Conservation (phyloP, 106 monocot genomes). For the Apostasia ramifera region DNA sequence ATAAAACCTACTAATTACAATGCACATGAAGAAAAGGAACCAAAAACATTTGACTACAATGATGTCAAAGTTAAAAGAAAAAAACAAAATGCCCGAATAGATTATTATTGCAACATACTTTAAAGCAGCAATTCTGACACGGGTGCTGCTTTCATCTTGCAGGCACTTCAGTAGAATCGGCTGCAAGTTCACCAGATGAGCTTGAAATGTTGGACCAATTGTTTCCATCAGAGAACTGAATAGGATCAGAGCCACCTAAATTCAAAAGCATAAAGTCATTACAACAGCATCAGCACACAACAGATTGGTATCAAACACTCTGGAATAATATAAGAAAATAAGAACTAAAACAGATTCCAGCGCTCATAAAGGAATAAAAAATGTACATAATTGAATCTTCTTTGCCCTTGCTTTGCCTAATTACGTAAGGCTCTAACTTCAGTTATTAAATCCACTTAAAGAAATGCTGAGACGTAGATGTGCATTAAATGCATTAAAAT, state of each 20-base stretch:
- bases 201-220: conserved; percentile 88
- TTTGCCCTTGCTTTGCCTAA: too few relatives aligned
- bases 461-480: too few relatives aligned
- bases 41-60: neutral
- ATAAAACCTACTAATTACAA: neutral
- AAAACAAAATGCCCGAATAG: conserved; percentile 1
- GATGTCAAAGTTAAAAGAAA: conserved; percentile 3
- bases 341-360: too few relatives aligned
- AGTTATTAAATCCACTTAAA: too few relatives aligned
- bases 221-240: conserved; percentile 97
- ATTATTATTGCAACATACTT: conserved; percentile 45
- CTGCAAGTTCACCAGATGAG: conserved; percentile 65
- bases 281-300: neutral
- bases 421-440: too few relatives aligned
- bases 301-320: too few relatives aligned
- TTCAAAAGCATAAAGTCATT: conserved; percentile 8
- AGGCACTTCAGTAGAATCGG: conserved; percentile 85
- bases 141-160: conserved; percentile 86
- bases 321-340: too few relatives aligned
- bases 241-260: conserved; percentile 87
- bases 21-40: neutral
- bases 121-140: conserved; percentile 92
- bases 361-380: too few relatives aligned
- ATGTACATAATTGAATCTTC: too few relatives aligned
- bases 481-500: too few relatives aligned